Percentiles rank a stretch among this genome's conserved stretches.
Conservation (phyloP, 441 rosid genomes). For the Euphorbia neoarborescens region DNA sequence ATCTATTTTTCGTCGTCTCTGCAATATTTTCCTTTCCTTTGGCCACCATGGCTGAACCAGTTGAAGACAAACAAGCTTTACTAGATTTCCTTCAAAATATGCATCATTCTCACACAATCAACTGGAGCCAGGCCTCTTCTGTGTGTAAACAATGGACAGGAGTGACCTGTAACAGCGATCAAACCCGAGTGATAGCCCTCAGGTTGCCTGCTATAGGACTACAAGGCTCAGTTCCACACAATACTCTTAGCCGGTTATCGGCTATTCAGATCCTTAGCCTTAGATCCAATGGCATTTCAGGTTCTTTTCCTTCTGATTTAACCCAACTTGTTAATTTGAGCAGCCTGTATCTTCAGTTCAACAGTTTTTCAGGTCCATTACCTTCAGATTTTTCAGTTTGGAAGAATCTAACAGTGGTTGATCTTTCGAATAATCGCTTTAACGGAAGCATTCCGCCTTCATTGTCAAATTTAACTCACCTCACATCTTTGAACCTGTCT, state of each 20-base stretch:
- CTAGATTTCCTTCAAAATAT: conserved; percentile 48
- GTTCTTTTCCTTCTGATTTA: conserved; percentile 61
- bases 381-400: conserved; percentile 58
- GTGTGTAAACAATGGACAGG: conserved; percentile 68
- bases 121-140: conserved; percentile 42
- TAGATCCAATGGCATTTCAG: conserved; percentile 57
- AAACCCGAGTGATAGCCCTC: conserved; percentile 49
- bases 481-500: conserved; percentile 47
- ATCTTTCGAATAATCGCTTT: conserved; percentile 56
- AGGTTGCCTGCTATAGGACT: conserved; percentile 55
- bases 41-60: conserved; percentile 39
- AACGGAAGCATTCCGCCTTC: conserved; percentile 64
- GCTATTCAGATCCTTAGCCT: conserved; percentile 56
- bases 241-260: conserved; percentile 65
- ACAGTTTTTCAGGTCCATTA: conserved; percentile 56
- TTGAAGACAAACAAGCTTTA: conserved; percentile 58
- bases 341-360: conserved; percentile 48
- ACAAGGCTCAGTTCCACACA: conserved; percentile 43
- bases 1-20: conserved; percentile 29
- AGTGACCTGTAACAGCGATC: conserved; percentile 50
- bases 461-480: conserved; percentile 43
- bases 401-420: conserved; percentile 49
- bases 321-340: conserved; percentile 44
- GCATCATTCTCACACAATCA: conserved; percentile 35
- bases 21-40: conserved; percentile 29